Evolutionary conservation across 495 filamentous ascomycete genomes (phyloP), one percentile per base, ranked within the genome.

Genomic region (Podospora comata): DNA sequence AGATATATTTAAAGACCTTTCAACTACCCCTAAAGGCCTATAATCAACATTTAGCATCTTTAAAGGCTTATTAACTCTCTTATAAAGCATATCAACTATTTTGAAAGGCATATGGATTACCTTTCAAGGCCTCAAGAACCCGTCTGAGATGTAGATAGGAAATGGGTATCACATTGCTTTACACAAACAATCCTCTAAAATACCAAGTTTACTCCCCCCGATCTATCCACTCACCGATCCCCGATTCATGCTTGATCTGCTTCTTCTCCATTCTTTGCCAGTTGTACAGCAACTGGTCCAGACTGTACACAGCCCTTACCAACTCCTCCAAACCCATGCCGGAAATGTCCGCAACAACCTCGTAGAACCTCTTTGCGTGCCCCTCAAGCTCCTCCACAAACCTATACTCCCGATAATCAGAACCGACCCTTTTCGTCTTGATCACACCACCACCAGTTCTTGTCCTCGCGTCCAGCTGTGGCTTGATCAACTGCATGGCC

Each of bases 311-410:
- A 1, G 72, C 72, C 16, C 34, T 62, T 1, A 76, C 65, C 11
- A 78, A 67, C 34, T 77, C 73, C 30, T 64, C 53, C 11, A 76
- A 1, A 0, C 66, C 61, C 3, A 78, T 26, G 0, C 73, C 76
- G 0, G 76, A 64, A 0, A 67, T 54, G 27, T 74, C 69, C 0
- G 75, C 73, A 0, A 57, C 73, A 30, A 70, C 70, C 65, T 78
- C 70, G n/a, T 73, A 74, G 18, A 78, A 73, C 0, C 65, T 20
- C 20, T 74, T 78, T 3, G 66, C 68, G 2, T 27, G 48, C 1
- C 75, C 76, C 3, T 57, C 39, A 6, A 77, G 69, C n/a, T 76
- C 68, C 2, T 73, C 67, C 3, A 64, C 58, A 3, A 58, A 28
- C 54, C 63, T 70, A 64, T 70, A 76, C 11, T 53, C 9, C 13